These are phyloP conservation scores for Nakaseomyces uthaithaninus DNA, from an alignment of 1,139 yeast genomes.

Conservation along the genomic window DNA sequence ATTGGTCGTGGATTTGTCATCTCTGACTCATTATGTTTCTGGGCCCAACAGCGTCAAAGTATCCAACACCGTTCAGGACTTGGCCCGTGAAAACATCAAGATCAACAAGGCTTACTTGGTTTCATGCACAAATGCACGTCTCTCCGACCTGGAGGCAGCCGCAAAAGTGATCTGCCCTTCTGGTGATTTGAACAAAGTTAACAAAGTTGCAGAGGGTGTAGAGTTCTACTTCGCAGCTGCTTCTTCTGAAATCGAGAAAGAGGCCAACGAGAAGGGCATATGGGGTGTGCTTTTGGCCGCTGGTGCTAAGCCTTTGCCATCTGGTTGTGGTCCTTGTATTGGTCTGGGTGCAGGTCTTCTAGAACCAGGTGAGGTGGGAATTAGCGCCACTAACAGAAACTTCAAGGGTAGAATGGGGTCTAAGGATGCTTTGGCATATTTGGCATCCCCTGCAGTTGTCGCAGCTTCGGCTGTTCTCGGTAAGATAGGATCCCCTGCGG, in stretches of 20 bases:
- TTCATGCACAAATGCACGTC: constrained; percentile 93
- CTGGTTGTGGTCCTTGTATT: constrained; percentile 99
- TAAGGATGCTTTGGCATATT: constrained; percentile 87
- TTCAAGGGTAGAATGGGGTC: constrained; percentile 99
- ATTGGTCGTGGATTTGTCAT: constrained; percentile 68
- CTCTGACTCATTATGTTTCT: constrained; percentile 83
- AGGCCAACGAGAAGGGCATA: constrained; percentile 83
- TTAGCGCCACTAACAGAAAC: constrained; percentile 95
- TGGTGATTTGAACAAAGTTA: constrained; percentile 36
- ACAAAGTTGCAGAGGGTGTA: constrained; percentile 77
- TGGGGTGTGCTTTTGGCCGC: constrained; percentile 87
- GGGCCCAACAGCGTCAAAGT: constrained; percentile 97
- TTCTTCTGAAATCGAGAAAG: constrained; percentile 82
- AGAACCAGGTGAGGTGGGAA: constrained; percentile 94
- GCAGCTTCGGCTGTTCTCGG: constrained; percentile 97
- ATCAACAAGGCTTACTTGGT: constrained; percentile 93
- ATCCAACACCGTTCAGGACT: constrained; percentile 66
- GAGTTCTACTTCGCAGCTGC: constrained; percentile 98
- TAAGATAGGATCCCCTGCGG: constrained; percentile 86
- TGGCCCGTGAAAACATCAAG: constrained; percentile 62
- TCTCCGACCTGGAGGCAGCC: constrained; percentile 89
- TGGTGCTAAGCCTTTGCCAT: constrained; percentile 91
- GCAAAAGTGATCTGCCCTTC: constrained; percentile 52
- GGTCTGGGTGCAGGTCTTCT: constrained; percentile 92
- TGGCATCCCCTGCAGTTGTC: constrained; percentile 96